These are phyloP conservation scores for Hypoxylon sp. DNA, from an alignment of 2,329 filamentous ascomycete genomes.

Conservation along the genomic window DNA sequence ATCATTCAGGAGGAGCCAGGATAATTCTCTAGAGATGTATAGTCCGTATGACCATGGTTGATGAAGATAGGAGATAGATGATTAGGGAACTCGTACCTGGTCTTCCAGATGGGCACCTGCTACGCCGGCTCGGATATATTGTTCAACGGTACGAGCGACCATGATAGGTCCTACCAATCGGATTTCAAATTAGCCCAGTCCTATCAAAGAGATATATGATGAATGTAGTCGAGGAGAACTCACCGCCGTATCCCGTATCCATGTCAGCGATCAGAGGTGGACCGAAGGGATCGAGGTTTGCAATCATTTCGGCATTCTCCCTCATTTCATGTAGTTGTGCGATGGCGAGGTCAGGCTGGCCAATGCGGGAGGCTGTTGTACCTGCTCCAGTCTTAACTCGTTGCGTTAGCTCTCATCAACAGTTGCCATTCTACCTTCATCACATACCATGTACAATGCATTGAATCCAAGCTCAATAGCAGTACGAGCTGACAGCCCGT, in stretches of 20 bases:
- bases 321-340: conserved; percentile 62
- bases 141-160: conserved; percentile 53
- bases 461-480: conserved; percentile 59
- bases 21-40: neutral
- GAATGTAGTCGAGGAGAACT: conserved; percentile 32
- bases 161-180: conserved; percentile 51
- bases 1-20: too few species aligned
- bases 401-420: conserved; percentile 11
- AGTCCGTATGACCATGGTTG: neutral
- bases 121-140: conserved; percentile 64
- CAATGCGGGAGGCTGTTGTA: conserved; percentile 57
- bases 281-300: conserved; percentile 56
- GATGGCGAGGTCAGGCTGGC: conserved; percentile 59
- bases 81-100: conserved; percentile 29
- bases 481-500: conserved; percentile 58
- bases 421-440: too few species aligned
- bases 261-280: conserved; percentile 61
- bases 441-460: conserved; percentile 59
- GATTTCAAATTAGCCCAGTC: too few species aligned
- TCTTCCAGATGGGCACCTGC: conserved; percentile 48
- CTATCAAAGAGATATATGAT: too few species aligned
- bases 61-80: neutral
- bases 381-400: conserved; percentile 57
- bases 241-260: conserved; percentile 63
- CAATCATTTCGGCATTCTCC: conserved; percentile 62